phyloP scores from a whole-genome alignment of 352 stramenopile genomes.

The Elongisporangium prolatum region DNA sequence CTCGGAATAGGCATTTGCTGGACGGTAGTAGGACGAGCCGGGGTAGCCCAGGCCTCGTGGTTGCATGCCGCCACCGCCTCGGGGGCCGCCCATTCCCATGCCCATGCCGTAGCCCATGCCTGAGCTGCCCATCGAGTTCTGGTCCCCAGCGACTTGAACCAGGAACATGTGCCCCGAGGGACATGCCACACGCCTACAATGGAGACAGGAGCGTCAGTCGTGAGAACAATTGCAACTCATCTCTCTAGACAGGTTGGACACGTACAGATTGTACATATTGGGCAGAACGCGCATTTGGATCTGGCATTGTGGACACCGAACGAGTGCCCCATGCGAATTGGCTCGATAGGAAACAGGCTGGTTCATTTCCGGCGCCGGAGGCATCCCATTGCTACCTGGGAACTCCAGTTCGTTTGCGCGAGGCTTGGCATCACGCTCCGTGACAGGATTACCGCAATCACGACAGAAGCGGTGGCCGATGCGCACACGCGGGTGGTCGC shows the following conservation, averaged over 20 bases:
- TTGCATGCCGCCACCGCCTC: slow-evolving; percentile 13
- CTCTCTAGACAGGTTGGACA: slow-evolving; percentile 2
- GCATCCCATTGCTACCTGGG: not conserved
- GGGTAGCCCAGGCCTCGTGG: slow-evolving; percentile 44
- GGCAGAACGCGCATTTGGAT: slow-evolving; percentile 86
- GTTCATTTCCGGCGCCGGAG: slow-evolving; percentile 13
- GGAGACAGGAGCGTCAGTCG: slow-evolving; percentile 1
- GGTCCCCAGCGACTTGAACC: slow-evolving; percentile 63
- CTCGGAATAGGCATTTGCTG: slow-evolving; percentile 50
- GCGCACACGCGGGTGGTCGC: slow-evolving; percentile 79
- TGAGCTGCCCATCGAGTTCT: slow-evolving; percentile 12
- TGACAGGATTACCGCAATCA: slow-evolving; percentile 61
- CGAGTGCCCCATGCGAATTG: slow-evolving; percentile 77
- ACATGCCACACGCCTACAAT: slow-evolving; percentile 65
- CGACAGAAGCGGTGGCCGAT: slow-evolving; percentile 74
- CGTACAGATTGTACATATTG: slow-evolving; percentile 89
- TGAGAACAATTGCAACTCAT: slow-evolving; percentile 2
- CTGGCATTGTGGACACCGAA: slow-evolving; percentile 80
- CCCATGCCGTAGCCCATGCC: slow-evolving; percentile 20
- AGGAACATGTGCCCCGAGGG: slow-evolving; percentile 84
- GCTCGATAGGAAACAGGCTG: slow-evolving; percentile 71
- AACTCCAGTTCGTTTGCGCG: slow-evolving; percentile 30
- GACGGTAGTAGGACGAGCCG: slow-evolving; percentile 41
- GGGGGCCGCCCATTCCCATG: slow-evolving; percentile 12
- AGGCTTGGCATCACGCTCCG: slow-evolving; percentile 61